Evolutionary conservation across 1,139 yeast genomes (phyloP), one percentile per base, ranked within the genome.

Genomic region (Hyphopichia pseudoburtonii): DNA sequence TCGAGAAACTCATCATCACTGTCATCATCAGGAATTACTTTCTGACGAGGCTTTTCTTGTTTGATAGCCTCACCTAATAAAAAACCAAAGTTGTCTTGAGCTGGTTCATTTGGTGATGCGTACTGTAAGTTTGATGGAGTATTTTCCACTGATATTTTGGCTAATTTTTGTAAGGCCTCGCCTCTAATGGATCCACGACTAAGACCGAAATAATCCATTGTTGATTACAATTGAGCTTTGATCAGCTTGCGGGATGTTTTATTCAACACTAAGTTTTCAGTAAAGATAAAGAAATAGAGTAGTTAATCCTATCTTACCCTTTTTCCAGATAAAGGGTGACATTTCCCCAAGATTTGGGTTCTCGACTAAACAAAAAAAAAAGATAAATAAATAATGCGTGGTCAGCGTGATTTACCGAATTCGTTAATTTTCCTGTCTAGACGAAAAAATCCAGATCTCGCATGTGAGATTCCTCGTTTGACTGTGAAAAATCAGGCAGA

Each of bases 81-180:
- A 8, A n/a, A 10, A 29, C 33, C 28, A 29, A 34, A 34, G 6
- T 17, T 29, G 27, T 34, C 36, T 16, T 17, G 14, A 11, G 14
- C 33, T 9, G 14, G 17, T 10, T 17, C 33, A 23, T 34, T 21
- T n/a, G 35, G 23, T 7, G 22, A 16, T 5, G 16, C 10, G 6
- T 24, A 24, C 14, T 16, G 24, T 10, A 34, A 18, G 8, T 34
- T 22, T 12, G 28, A 24, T 5, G 59, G 46, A 32, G 48, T 41
- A 37, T 56, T 51, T 36, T 60, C 57, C 12, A 59, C 63, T 4
- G 64, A 51, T 18, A 60, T 41, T 31, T 46, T 50, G 9, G 68
- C 66, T 23, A 63, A 45, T 50, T 73, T 77, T 40, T 70, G 69
- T 43, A 83, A 70, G 6, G 92, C 89, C 34, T 68, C 75, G 10